Percentiles rank a stretch among this genome's conserved stretches.
Evolutionary conservation across 768 basidiomycete species (phyloP).

Genomic region (Sporobolomyces roseus): DNA sequence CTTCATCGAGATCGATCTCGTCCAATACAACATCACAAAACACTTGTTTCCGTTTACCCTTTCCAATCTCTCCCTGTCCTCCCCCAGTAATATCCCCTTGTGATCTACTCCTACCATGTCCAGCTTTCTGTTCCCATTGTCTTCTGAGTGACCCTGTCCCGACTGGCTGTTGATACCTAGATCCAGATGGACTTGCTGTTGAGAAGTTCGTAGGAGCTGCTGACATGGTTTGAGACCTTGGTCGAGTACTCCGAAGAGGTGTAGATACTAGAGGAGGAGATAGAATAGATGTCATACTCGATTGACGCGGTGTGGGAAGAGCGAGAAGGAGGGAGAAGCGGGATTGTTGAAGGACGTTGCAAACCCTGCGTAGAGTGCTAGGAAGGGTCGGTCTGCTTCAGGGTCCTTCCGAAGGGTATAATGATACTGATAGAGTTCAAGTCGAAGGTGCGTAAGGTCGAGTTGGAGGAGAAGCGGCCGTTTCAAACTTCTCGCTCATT

Average conservation of each 20-base stretch:
- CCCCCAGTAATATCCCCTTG: slow-evolving; percentile 5
- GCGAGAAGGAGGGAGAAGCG: background rate
- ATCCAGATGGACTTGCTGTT: slow-evolving; percentile 1
- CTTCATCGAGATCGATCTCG: slow-evolving; percentile 5
- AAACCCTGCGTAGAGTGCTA: too few species aligned
- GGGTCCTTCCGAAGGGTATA: too few species aligned
- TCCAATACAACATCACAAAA: slow-evolving; percentile 36
- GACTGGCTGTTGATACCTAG: slow-evolving; percentile 27
- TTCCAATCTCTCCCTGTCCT: background rate
- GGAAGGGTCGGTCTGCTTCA: too few species aligned
- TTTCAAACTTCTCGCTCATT: too few species aligned
- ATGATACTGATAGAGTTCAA: too few species aligned
- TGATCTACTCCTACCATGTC: slow-evolving; percentile 14
- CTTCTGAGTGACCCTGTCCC: slow-evolving; percentile 15
- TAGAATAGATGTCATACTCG: slow-evolving; percentile 5
- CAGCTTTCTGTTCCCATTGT: background rate
- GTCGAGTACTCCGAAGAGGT: slow-evolving; percentile 2
- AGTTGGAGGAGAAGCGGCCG: too few species aligned
- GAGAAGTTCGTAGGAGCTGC: background rate
- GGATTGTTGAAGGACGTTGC: background rate
- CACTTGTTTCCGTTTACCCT: slow-evolving; percentile 18
- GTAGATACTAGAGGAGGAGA: slow-evolving; percentile 12
- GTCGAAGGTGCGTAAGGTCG: too few species aligned
- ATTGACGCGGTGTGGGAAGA: background rate
- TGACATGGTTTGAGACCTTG: slow-evolving; percentile 22